phyloP scores from a whole-genome alignment of 129 eudicot genomes.

The Helianthus annuus region DNA sequence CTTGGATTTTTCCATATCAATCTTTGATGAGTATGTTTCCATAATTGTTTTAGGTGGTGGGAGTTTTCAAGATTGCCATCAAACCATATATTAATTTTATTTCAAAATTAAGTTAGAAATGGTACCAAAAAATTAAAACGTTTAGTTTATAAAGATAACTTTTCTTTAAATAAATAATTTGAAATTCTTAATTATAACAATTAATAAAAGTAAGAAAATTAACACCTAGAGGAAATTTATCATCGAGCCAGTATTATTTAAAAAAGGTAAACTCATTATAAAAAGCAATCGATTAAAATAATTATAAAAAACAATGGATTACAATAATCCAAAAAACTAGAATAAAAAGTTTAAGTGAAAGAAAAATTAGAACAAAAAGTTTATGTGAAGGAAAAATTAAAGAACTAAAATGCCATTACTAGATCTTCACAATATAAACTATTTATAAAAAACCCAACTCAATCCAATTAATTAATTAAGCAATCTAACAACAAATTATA shows the following conservation, averaged over 20 bases:
- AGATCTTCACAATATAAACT: no score
- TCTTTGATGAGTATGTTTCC: conserved; percentile 1
- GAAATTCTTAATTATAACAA: not conserved
- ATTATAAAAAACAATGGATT: not conserved
- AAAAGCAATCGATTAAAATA: not conserved
- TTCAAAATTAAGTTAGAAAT: not conserved
- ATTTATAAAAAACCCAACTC: no score
- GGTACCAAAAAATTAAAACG: not conserved
- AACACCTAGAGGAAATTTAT: not conserved
- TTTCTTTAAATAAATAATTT: not conserved
- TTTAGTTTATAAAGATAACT: not conserved
- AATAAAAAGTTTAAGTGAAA: no score
- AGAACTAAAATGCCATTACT: not conserved
- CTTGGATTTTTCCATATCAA: not conserved
- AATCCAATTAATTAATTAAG: no score
- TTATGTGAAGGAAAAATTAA: not conserved
- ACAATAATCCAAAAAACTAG: no score
- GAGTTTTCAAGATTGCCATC: not conserved
- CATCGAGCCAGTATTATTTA: not conserved
- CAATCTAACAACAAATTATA: no score
- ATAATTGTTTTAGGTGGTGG: not conserved
- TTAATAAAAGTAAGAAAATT: not conserved
- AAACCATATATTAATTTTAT: not conserved
- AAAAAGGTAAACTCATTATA: not conserved
- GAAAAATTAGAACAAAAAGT: not conserved